These are phyloP conservation scores for Beta macrorhiza DNA, from an alignment of 179 eudicot species.

Conservation along the genomic window DNA sequence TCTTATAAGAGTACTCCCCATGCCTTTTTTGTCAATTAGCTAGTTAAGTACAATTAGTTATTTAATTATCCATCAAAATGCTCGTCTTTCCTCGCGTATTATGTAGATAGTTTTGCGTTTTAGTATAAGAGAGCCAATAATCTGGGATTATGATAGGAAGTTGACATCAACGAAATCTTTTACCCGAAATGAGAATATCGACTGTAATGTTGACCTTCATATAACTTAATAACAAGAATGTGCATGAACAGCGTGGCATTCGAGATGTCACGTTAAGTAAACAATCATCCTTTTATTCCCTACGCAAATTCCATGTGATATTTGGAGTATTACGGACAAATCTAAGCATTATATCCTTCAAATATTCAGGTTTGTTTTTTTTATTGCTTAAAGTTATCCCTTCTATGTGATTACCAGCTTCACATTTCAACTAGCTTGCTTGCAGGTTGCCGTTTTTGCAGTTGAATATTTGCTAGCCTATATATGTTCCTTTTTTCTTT, in stretches of 20 bases:
- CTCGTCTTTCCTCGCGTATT: too few species aligned
- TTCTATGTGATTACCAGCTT: background rate
- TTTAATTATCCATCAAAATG: too few species aligned
- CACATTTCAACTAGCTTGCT: background rate
- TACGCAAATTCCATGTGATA: conserved; percentile 10
- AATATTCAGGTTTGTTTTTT: background rate
- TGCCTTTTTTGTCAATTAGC: too few species aligned
- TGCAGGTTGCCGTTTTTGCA: background rate
- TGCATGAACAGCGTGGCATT: background rate
- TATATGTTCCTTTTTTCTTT: too few species aligned
- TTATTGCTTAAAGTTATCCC: background rate
- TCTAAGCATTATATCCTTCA: background rate
- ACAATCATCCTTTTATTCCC: background rate
- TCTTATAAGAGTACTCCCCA: too few species aligned
- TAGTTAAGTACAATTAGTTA: too few species aligned
- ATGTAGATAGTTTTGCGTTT: too few species aligned
- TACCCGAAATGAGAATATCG: background rate
- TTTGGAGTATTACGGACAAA: background rate
- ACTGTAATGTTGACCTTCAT: background rate
- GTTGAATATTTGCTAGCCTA: background rate
- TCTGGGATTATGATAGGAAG: too few species aligned
- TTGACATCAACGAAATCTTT: too few species aligned
- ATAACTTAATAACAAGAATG: background rate
- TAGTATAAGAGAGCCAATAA: too few species aligned
- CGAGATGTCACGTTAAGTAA: background rate